Base-by-base conservation (phyloP, 2,329 filamentous ascomycete species). In the Knufia fluminis region DNA sequence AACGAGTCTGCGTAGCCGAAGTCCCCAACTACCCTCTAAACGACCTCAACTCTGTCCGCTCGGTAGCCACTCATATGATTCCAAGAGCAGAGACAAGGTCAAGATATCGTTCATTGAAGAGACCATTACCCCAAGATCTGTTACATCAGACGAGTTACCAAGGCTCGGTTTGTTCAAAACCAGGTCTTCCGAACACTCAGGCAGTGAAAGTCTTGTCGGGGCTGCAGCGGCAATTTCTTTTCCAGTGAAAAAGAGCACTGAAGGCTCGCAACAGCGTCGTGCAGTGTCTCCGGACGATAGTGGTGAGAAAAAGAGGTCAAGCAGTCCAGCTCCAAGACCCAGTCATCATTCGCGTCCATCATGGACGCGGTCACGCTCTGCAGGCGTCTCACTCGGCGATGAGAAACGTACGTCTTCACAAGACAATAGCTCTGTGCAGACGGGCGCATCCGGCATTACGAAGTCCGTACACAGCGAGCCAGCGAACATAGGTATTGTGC, bases 361-460 rank as follows among this genome's bases (percentile, higher is more conserved):
- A 9, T 53, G 53, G 52, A 31, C 36, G 22, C 46, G 50, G 14
- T 49, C 53, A 8, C 19, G 51, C 38, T 54, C 55, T 9, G 52
- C 52, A 9, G 46, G 46, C 19, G 31, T 49, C 3, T 54, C 52
- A 49, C 38, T 46, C 23, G 40, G 49, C 20, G 46, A 3, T 12
- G 50, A 51, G 44, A 45, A 51, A 28, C 40, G 12, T 12, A 28
- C 48, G 16, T 49, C 55, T 2, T 33, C 32, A 14, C 46, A 53
- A 17, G 44, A 46, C 22, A 26, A 20, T 17, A 31, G 23, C 7
- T 46, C 44, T n/a, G 14, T 12, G 14, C n/a, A 10, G 22, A 22
- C 17, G 3, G 19, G 4, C 10, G 6, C 17, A 38, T 36, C 32
- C 31, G 22, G n/a, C 17, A 17, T 17, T 17, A 17, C 17, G 12